A percentile compares a stretch with the other conserved stretches of the same genome.
These are phyloP conservation scores for Porcisia deanei DNA, from an alignment of 208 protist species.

Conservation along the genomic window DNA sequence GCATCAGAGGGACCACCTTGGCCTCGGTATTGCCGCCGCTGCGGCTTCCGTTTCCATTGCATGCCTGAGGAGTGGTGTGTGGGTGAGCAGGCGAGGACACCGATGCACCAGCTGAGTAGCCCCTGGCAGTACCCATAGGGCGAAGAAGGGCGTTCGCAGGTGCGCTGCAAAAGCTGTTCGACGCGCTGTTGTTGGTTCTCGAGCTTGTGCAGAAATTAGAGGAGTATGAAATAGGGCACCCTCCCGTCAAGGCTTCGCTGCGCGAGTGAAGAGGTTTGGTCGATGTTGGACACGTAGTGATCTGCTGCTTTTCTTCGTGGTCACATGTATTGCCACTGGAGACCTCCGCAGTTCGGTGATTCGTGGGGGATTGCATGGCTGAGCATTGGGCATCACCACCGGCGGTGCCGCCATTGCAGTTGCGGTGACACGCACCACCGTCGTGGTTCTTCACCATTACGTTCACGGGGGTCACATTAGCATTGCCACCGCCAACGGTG, in stretches of 20 bases:
- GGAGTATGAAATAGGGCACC: conserved; percentile 5
- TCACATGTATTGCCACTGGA: neutral
- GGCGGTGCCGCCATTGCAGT: neutral
- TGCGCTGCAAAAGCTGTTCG: conserved; percentile 12
- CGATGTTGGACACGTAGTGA: neutral
- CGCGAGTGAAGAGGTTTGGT: neutral
- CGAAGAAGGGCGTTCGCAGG: neutral
- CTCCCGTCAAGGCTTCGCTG: neutral
- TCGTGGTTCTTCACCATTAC: neutral
- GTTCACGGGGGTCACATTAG: neutral
- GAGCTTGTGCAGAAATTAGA: conserved; percentile 8
- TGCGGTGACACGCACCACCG: neutral
- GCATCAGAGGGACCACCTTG: conserved; percentile 14
- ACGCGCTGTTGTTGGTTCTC: conserved; percentile 18
- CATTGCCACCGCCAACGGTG: neutral
- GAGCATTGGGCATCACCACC: neutral
- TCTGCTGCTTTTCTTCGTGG: conserved; percentile 1
- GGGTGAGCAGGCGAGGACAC: neutral
- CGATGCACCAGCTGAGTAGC: neutral
- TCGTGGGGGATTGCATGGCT: neutral
- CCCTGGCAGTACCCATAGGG: too few species aligned
- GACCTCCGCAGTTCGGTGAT: neutral
- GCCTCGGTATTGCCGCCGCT: neutral
- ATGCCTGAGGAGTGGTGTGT: neutral
- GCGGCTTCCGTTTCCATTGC: neutral